Base-by-base conservation (phyloP, 768 basidiomycete genomes). In the Tephrocybe sp. region DNA sequence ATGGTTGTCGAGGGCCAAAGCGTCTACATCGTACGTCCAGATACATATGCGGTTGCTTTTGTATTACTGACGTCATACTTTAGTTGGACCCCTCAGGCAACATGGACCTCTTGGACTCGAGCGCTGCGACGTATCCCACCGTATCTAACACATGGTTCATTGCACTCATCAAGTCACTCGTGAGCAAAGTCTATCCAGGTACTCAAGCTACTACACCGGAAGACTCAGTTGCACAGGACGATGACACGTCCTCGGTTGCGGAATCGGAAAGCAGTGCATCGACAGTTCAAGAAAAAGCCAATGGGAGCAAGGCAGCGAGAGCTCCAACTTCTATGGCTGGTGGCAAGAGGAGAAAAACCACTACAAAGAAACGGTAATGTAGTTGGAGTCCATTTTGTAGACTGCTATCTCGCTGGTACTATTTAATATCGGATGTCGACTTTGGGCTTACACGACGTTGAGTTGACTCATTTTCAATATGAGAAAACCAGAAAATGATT, bases 1-100 rank as follows among this genome's bases (percentile, higher is more conserved):
- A 84, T 93, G 84, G 76, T 92, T 17, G 92, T 95, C 10, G 88
- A 92, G 52, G 84, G 84, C 38, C 72, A 79, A 37, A 63, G 84
- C 32, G 90, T 93, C 34, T 93, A 80, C 69, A 76, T 93, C 50
- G 89, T 91, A 63, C 66, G 88, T 78, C 25, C 36, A 36, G 41
- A 46, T 37, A 20, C 15, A 14, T 15, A 4, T 14, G 15, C 6
- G 4, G 9, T n/a, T 12, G 15, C 9, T 36, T n/a, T 12, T 4
- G 34, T 7, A 10, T 14, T 15, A 12, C 9, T 36, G 15, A 12
- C 7, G 7, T 36, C 15, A 17, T 12, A 5, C 12, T 28, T 15
- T 54, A 92, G 90, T 73, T 83, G 50, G 86, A 89, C 30, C 66
- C 74, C 9, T 73, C 79, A 4, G 87, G 86, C 6, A 71, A 77